Percentiles rank a stretch among this genome's conserved stretches.
These are phyloP conservation scores for Marasmius tenuissimus DNA, from an alignment of 1,284 basidiomycete genomes.

Conservation along the genomic window DNA sequence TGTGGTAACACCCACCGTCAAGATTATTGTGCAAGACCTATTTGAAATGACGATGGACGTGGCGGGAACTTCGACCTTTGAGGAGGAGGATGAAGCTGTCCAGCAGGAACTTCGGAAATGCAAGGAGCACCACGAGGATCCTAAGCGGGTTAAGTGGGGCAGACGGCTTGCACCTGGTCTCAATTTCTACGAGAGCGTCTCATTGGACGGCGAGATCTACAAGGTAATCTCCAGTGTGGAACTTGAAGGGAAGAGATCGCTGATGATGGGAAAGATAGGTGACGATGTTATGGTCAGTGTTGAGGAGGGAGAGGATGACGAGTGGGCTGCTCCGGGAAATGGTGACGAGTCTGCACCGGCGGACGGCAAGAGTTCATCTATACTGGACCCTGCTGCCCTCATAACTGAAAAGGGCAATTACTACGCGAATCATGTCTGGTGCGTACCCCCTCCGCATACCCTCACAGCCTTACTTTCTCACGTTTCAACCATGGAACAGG, in stretches of 20 bases:
- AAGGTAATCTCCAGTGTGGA: slow-evolving; percentile 29
- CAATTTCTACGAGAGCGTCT: slow-evolving; percentile 42
- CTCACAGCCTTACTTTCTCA: background rate
- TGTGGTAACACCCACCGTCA: slow-evolving; percentile 51
- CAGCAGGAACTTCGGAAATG: slow-evolving; percentile 21
- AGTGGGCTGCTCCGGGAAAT: background rate
- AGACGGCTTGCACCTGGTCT: background rate
- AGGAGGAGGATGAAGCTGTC: slow-evolving; percentile 25
- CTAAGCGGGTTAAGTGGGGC: slow-evolving; percentile 51
- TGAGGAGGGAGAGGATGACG: slow-evolving; percentile 43
- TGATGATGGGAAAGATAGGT: slow-evolving; percentile 41
- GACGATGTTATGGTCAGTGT: slow-evolving; percentile 61
- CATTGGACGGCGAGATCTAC: slow-evolving; percentile 56
- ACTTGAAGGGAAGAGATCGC: background rate
- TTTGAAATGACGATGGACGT: slow-evolving; percentile 43
- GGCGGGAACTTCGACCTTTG: slow-evolving; percentile 14
- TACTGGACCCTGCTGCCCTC: slow-evolving; percentile 30
- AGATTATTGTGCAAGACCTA: slow-evolving; percentile 43
- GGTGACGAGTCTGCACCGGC: background rate
- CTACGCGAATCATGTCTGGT: slow-evolving; percentile 51
- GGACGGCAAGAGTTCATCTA: slow-evolving; percentile 30
- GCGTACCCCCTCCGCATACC: slow-evolving; percentile 14
- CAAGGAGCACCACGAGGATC: slow-evolving; percentile 43
- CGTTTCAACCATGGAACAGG: slow-evolving; percentile 36
- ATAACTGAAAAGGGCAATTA: slow-evolving; percentile 24